Evolutionary conservation across 1,139 yeast genomes (phyloP), one percentile per base, ranked within the genome.

Genomic region (Candida sp.): DNA sequence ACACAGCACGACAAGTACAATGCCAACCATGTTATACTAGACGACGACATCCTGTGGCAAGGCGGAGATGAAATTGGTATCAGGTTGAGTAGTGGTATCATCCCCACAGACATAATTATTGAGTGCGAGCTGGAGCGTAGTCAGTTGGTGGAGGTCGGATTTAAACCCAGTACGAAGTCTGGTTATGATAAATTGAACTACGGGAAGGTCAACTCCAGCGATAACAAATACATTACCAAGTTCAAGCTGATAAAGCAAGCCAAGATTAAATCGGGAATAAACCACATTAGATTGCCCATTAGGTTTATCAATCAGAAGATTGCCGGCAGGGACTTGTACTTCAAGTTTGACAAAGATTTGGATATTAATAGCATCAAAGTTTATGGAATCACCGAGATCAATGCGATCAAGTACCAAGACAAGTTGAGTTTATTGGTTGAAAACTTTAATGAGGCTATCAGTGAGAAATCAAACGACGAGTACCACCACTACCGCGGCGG

Each of bases 21-120:
- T 57, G 81, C 81, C 12, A 76, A 76, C 56, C 75, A 72, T 54
- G 64, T 68, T 2, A 60, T 77, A 31, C 52, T 73, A 11, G 79
- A 75, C 49, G 72, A 73, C 22, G 76, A 69, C 0, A 55, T 58
- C 8, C 52, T 52, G 38, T 77, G 81, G 81, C 58, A 63, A 40
- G 73, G 80, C 55, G 65, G 62, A 7, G 52, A 68, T 73, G 61
- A 75, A 2, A 52, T 75, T 22, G 82, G 82, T 0, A 57, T 77
- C 5, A 61, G 79, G 44, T 54, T 77, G 42, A 67, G 68, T 42
- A 60, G 60, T 42, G 55, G 77, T 1, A 62, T 75, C 1, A 68
- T 77, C 3, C 55, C 75, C 17, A 74, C 78, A 3, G 80, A 77
- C 54, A 44, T 77, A 8, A 55, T 75, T 1, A 42, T 77, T 11